Evolutionary conservation across 225 moss, liverwort and hornwort species (phyloP), one percentile per base, ranked within the genome.

Genomic region (Physcomitrium patens): DNA sequence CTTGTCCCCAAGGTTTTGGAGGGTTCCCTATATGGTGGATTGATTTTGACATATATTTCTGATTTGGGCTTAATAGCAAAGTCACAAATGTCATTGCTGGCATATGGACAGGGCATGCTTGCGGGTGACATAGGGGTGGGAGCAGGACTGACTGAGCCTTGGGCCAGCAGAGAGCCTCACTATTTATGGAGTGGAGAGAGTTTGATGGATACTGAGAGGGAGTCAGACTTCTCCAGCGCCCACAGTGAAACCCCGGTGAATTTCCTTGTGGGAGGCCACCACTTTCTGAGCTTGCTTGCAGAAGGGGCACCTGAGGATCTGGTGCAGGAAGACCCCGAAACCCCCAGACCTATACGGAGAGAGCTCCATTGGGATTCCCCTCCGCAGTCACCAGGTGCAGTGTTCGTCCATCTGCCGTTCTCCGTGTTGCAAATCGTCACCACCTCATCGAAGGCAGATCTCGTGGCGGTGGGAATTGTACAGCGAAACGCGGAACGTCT

Each of bases 361-460:
- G 87, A 82, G 72, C 82, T 97, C 3, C 94, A 93, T 72, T 97
- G 96, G 96, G 94, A 94, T 76, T 94, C 96, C 31, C 96, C 96
- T 65, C 92, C 92, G 20, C 89, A 87, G 68, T 94, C 94, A 22
- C 94, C 92, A 7, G 87, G 85, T 26, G 90, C 90, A 10, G 77
- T 84, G 11, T 92, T 84, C 63, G 81, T 92, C 0, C 69, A 94
- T n/a, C 62, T 97, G 60, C 96, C 92, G 3, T 84, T 70, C 14
- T 80, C 91, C 2, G 89, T 97, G 0, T 43, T 97, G 70, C 91
- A 90, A 72, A 83, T 97, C 22, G 86, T 92, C 58, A 78, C 83
- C 13, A 90, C 83, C 27, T 90, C 94, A 50, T 80, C 89, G 0
- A 94, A 94, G 66, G 92, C 88, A 23, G 91, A 91, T 74, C 82